Evolutionary conservation across 495 filamentous ascomycete species (phyloP), one percentile per base, ranked within the genome.

Genomic region (Hypoxylon crocopeplum): DNA sequence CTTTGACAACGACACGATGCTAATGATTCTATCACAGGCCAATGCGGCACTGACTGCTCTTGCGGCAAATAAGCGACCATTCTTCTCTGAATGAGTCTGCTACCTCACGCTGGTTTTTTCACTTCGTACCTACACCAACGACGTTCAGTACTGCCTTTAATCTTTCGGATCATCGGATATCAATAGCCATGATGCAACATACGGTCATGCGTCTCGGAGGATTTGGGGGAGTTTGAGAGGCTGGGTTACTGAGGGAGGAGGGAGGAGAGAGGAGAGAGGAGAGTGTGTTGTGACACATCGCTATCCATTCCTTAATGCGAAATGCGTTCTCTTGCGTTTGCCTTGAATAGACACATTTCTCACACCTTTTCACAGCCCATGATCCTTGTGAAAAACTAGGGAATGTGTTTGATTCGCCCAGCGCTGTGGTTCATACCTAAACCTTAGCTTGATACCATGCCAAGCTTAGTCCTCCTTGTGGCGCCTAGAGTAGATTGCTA

Each of bases 31-130:
- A 21, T 48, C 2, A 32, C 33, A 79, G 68, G 68, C 61, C 17
- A 55, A 36, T 70, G 68, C 65, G 77, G 77, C 70, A 67, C 71
- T 48, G 72, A 70, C 77, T 72, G 73, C 55, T 54, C 59, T 12
- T 73, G 71, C 58, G 72, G 74, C 62, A 74, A 73, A 67, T 69
- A 67, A 67, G 55, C 60, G 7, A 46, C 44, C 24, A 48, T 30
- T 21, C 48, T 4, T 22, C 19, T 41, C 24, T n/a, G 21, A 45
- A 49, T 48, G 15, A 53, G 29, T 45, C 38, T 47, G 44, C 38
- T 66, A 32, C 66, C 24, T 40, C 40, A 42, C 42, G 30, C 47
- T 3, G 4, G 16, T 5, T 41, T 30, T 49, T 56, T 54, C 56
- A 19, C 54, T 50, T 33, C 55, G 53, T 2, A 34, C 45, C 39